Conservation (phyloP, 805 yeast species). For the Monosporozyma siamensis region DNA sequence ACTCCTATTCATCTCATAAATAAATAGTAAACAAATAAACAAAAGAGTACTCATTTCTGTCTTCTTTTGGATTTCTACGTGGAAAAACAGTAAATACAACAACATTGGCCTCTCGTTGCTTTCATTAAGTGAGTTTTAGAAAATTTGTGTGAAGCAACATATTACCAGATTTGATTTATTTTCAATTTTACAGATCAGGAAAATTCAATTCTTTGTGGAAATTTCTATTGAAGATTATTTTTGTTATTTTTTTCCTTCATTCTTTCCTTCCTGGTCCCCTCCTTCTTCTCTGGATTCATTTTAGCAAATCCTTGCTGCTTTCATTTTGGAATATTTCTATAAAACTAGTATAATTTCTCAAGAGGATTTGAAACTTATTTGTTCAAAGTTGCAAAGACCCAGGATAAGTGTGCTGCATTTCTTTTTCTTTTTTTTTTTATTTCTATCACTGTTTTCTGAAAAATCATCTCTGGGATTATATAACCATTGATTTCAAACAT, state of each 20-base stretch:
- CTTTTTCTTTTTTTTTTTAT: neutral
- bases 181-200: constrained; percentile 2
- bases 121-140: too few relatives aligned
- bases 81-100: too few relatives aligned
- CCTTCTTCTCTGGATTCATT: neutral
- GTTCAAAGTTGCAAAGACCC: too few relatives aligned
- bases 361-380: too few relatives aligned
- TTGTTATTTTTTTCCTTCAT: neutral
- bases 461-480: neutral
- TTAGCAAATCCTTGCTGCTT: too few relatives aligned
- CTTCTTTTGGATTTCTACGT: too few relatives aligned
- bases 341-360: too few relatives aligned
- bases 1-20: too few relatives aligned
- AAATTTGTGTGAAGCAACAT: neutral
- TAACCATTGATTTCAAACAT: neutral
- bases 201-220: neutral
- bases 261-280: neutral
- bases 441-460: neutral
- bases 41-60: too few relatives aligned
- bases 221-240: neutral
- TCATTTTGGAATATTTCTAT: too few relatives aligned
- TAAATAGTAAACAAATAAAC: too few relatives aligned
- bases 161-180: constrained; percentile 1
- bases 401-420: neutral
- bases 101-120: too few relatives aligned